Percentiles rank a stretch among this genome's conserved stretches.
These are phyloP conservation scores for Tricholoma matsutake DNA, from an alignment of 768 basidiomycete genomes.

Conservation along the genomic window DNA sequence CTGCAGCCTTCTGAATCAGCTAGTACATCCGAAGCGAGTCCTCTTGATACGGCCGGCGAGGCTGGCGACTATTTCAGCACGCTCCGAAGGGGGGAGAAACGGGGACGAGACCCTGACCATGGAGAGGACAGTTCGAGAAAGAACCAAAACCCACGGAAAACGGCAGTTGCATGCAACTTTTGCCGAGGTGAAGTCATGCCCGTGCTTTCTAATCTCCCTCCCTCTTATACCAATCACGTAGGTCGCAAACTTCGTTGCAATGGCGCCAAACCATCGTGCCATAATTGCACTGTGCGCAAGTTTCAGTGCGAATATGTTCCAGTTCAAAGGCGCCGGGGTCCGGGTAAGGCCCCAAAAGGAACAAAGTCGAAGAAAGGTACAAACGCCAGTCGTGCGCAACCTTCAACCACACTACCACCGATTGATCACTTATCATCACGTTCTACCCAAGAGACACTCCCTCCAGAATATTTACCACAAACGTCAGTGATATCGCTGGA, in stretches of 20 bases:
- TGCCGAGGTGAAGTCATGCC: conserved; percentile 54
- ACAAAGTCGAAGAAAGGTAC: conserved; percentile 41
- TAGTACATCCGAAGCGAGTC: conserved; percentile 14
- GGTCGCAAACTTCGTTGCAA: conserved; percentile 77
- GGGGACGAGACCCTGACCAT: conserved; percentile 24
- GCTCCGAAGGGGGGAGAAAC: conserved; percentile 28
- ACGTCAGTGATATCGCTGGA: conserved; percentile 30
- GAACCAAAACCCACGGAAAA: conserved; percentile 40
- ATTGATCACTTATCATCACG: conserved; percentile 14
- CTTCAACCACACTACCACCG: conserved; percentile 12
- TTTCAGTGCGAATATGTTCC: conserved; percentile 53
- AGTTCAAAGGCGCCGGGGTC: conserved; percentile 58
- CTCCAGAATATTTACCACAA: conserved; percentile 7
- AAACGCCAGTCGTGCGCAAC: conserved; percentile 14
- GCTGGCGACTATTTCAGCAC: conserved; percentile 19
- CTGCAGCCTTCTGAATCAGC: conserved; percentile 10
- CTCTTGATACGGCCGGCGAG: conserved; percentile 19
- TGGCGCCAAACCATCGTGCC: conserved; percentile 59
- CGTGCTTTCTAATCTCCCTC: neutral
- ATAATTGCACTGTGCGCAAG: conserved; percentile 56
- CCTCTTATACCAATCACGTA: conserved; percentile 23
- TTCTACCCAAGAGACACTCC: conserved; percentile 8
- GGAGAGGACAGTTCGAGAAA: conserved; percentile 26
- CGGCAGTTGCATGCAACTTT: conserved; percentile 70
- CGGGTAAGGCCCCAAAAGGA: conserved; percentile 71